A percentile compares a stretch with the other conserved stretches of the same genome.
Evolutionary conservation across 2,329 filamentous ascomycete species (phyloP).

Genomic region (Trichoderma atroviride): DNA sequence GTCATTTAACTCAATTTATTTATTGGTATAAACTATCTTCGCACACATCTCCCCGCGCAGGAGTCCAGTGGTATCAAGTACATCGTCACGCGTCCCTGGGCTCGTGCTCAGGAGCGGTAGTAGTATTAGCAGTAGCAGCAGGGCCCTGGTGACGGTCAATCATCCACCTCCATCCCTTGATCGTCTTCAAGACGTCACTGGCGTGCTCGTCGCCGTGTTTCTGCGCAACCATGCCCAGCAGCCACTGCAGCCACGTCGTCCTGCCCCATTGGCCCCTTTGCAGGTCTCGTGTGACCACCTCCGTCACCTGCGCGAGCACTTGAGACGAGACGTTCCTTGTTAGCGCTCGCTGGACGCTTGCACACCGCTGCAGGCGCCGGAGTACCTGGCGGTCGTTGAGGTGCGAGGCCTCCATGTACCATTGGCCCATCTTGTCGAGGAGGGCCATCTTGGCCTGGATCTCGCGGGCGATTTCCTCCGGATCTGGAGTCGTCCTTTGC

Average conservation of each 20-base stretch:
- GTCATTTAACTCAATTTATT: not conserved
- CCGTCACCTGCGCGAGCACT: constrained; percentile 35
- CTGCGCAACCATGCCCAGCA: constrained; percentile 35
- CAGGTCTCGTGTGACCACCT: constrained; percentile 40
- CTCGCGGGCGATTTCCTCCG: constrained; percentile 23
- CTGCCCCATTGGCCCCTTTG: constrained; percentile 40
- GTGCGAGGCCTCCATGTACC: constrained; percentile 36
- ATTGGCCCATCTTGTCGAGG: constrained; percentile 37
- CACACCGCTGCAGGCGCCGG: constrained; percentile 37
- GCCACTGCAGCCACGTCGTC: constrained; percentile 37
- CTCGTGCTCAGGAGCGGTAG: not conserved
- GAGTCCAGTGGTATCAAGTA: not conserved
- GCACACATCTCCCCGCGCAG: not conserved
- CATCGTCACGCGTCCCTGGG: not conserved
- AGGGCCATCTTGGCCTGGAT: constrained; percentile 35
- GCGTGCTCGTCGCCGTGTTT: constrained; percentile 32
- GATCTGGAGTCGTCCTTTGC: not conserved
- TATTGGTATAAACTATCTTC: not conserved
- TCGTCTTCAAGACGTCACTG: constrained; percentile 23
- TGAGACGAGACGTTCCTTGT: constrained; percentile 32
- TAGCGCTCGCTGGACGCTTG: constrained; percentile 33
- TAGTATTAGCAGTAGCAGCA: not conserved
- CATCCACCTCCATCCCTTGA: constrained; percentile 35
- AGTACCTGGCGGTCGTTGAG: constrained; percentile 38
- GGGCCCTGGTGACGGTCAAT: constrained; percentile 19